A percentile compares a stretch with the other conserved stretches of the same genome.
phyloP scores from a whole-genome alignment of 192 early-diverging fungal genomes.

The Neocallimastix lanati region DNA sequence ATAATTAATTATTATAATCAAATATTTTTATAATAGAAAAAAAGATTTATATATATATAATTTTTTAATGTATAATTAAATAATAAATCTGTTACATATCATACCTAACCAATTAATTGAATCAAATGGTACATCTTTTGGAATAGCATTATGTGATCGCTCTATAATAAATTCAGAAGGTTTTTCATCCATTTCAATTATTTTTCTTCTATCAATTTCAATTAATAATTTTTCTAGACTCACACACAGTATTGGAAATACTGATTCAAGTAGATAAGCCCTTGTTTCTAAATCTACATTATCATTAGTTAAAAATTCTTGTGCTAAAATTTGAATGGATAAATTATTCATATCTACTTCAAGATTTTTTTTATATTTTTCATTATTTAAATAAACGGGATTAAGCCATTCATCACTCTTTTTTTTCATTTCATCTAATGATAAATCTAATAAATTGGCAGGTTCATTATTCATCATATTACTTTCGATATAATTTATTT shows the following conservation, averaged over 20 bases:
- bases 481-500: background rate
- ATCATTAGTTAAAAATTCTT: background rate
- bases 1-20: no score
- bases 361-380: background rate
- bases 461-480: background rate
- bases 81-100: no score
- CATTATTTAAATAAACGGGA: background rate
- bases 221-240: background rate
- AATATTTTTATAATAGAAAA: no score
- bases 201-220: background rate
- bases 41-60: no score
- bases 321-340: background rate
- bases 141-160: background rate
- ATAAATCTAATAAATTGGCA: background rate
- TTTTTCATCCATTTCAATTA: background rate
- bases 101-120: slow-evolving; percentile 37
- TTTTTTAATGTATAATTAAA: no score
- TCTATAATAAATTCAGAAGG: background rate
- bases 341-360: background rate
- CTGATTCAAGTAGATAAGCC: background rate
- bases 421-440: background rate
- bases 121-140: slow-evolving; percentile 13
- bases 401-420: background rate
- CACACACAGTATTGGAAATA: background rate
- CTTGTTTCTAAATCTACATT: background rate